Base-by-base conservation (phyloP, 768 basidiomycete species). In the Mycena alexandri region DNA sequence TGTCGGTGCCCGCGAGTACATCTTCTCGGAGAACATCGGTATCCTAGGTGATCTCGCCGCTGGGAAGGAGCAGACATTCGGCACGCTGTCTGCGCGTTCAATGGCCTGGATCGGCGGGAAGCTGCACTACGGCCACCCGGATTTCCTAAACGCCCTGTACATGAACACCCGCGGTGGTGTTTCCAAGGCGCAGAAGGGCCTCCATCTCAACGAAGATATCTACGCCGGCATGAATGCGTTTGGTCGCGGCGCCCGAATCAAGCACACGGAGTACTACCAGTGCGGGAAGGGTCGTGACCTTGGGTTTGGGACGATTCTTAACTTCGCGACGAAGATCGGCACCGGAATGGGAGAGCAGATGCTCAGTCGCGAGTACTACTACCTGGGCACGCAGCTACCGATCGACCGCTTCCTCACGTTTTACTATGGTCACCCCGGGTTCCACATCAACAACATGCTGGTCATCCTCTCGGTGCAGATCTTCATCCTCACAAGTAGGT, bases 291-390 rank as follows among this genome's bases (percentile, higher is more conserved):
- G 98, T 61, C 92, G 98, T 79, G 98, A 99, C 84, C 89, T 99
- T 67, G 98, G 98, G 25, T 99, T 99, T 79, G 97, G 97, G 36
- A 99, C 98, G 22, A 99, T 99, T 75, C 82, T 99, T 74, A 99
- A 99, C 80, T 99, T 99, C 92, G 93, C 95, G 86, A 99, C 98
- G 63, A 99, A 99, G 88, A 96, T 99, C 74, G 97, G 98, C 14
- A 99, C 96, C n/a, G 98, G 98, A 79, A 99, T 99, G 98, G 98
- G 98, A 42, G 98, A 99, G 78, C 98, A 99, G 80, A 95, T 99
- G 94, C 87, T 99, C 75, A 98, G 95, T 81, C 90, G 98, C 69
- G 98, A 99, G 80, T 99, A 99, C 79, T 99, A 99, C 80, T 99
- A 99, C 75, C 81, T 99, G 69, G 98, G 98, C 33, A 99, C 98